Percentiles rank a stretch among this genome's conserved stretches.
Evolutionary conservation across 257 asterid genomes (phyloP).

Genomic region (Scutellaria minor): DNA sequence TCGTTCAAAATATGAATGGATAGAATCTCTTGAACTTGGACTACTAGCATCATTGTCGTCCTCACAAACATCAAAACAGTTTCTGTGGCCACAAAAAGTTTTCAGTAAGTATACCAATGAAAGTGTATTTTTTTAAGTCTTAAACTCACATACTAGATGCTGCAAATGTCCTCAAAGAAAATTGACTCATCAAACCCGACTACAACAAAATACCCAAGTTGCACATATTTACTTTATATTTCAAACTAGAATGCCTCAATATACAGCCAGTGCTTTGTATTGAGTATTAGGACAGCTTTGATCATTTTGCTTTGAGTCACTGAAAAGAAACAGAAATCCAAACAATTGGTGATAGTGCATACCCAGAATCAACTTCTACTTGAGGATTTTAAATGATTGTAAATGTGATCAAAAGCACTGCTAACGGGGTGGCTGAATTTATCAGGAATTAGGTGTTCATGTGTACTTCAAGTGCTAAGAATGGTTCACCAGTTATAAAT

Average conservation of each 20-base stretch:
- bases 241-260: constrained; percentile 9
- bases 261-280: neutral
- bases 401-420: constrained; percentile 13
- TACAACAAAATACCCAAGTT: neutral
- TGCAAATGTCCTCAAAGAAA: constrained; percentile 53
- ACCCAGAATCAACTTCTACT: constrained; percentile 12
- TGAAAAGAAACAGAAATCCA: constrained; percentile 6
- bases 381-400: constrained; percentile 13
- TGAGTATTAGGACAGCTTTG: constrained; percentile 12
- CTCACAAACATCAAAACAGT: constrained; percentile 88
- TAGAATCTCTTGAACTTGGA: constrained; percentile 68
- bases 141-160: constrained; percentile 44
- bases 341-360: neutral
- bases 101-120: constrained; percentile 14
- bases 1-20: constrained; percentile 59
- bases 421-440: neutral
- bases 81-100: constrained; percentile 59
- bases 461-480: constrained; percentile 21
- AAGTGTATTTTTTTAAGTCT: constrained; percentile 27
- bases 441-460: neutral
- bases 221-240: neutral
- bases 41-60: constrained; percentile 68
- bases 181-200: constrained; percentile 24
- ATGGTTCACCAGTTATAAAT: constrained; percentile 7
- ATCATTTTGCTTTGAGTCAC: neutral